Percentiles rank a stretch among this genome's conserved stretches.
phyloP scores from a whole-genome alignment of 2,329 filamentous ascomycete species.

The Lasiodiplodia hormozganensis region DNA sequence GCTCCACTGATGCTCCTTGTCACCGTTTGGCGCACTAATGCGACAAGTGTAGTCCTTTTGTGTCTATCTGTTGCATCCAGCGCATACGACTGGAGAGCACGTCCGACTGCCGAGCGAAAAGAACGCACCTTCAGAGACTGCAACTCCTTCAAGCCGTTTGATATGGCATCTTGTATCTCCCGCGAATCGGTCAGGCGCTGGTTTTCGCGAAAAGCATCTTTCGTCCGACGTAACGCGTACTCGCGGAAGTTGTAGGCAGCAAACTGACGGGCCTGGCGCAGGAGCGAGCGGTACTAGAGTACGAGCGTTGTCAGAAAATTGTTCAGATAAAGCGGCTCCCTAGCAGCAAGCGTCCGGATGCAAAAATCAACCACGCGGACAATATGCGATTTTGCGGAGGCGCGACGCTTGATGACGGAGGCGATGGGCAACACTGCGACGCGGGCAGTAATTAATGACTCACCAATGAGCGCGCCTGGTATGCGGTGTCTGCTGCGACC shows the following conservation, averaged over 20 bases:
- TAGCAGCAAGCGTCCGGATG: not conserved
- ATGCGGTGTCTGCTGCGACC: constrained; percentile 46
- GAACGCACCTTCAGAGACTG: constrained; percentile 84
- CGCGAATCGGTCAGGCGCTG: constrained; percentile 74
- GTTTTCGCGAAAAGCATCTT: constrained; percentile 88
- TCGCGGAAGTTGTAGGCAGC: constrained; percentile 97
- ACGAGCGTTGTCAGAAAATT: not conserved
- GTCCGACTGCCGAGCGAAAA: too few species aligned
- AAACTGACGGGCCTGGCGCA: constrained; percentile 87
- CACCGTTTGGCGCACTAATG: not conserved
- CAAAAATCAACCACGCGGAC: not conserved
- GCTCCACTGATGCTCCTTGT: not conserved
- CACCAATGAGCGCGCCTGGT: constrained; percentile 50
- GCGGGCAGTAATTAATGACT: constrained; percentile 31
- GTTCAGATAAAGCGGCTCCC: too few species aligned
- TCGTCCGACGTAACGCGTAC: constrained; percentile 89
- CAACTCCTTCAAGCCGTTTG: constrained; percentile 85
- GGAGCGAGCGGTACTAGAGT: constrained; percentile 85
- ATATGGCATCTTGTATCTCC: constrained; percentile 84
- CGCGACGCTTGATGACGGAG: not conserved
- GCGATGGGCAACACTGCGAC: constrained; percentile 21
- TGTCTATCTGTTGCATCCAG: not conserved
- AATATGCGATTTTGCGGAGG: constrained; percentile 11
- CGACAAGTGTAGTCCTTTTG: not conserved
- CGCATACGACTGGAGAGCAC: too few species aligned